Evolutionary conservation across 2,329 filamentous ascomycete species (phyloP), one percentile per base, ranked within the genome.

Genomic region (Trichoderma cornu-damae): DNA sequence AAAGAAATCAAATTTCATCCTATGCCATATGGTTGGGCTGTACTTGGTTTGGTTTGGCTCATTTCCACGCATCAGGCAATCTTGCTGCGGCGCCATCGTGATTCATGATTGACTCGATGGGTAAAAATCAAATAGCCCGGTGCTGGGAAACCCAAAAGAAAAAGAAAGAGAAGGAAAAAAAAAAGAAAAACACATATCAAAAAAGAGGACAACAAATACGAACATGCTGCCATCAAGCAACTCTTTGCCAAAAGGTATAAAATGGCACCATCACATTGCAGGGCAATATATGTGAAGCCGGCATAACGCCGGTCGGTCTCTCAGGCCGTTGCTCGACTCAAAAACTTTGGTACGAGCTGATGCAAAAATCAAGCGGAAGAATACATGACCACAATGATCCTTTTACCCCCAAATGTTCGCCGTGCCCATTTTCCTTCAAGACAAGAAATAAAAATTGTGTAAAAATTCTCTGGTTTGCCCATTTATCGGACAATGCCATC

Each of bases 401-500:
- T 62, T 53, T 63, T 63, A 63, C 57, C 69, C 40, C 66, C 66
- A 63, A 66, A 65, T 68, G 64, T 75, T 75, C 70, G 72, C 70
- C 73, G 67, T 73, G 67, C 71, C 71, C 69, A 71, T 70, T 53
- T n/a, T 54, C 70, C 68, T 64, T 67, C 64, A 74, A 72, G 66
- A 63, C 66, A 68, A 67, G 60, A 64, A 65, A 60, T 64, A 65
- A 61, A 60, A 62, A 60, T 60, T 59, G n/a, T n/a, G n/a, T n/a
- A n/a, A n/a, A n/a, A 61, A 30, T 44, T 53, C 30, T 51, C 60
- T 22, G 30, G n/a, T 16, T 35, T 26, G 8, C 12, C 43, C 73
- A 72, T 86, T 90, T 96, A 97, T 83, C 94, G 88, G 81, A 99
- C 90, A 76, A 97, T 97, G 76, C 93, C 94, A 77, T 97, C 91